Base-by-base conservation (phyloP, 2,329 filamentous ascomycete genomes). In the Colletotrichum somersetense region DNA sequence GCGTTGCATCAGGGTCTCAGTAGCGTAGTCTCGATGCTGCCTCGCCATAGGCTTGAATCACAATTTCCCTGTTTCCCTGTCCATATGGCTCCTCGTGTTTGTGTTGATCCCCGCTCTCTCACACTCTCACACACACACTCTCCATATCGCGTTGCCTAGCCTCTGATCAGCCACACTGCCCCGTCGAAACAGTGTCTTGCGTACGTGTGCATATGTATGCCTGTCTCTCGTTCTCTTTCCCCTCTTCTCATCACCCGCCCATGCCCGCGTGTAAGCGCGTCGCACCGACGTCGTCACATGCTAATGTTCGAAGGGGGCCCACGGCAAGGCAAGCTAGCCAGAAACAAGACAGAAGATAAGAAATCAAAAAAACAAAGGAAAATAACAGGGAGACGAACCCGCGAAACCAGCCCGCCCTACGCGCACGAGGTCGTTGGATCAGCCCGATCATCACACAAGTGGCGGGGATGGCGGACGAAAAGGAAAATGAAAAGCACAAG, bases 1-100 rank as follows among this genome's bases (percentile, higher is more conserved):
- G 35, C 20, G 26, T 50, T 30, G 58, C 58, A 38, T 44, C 46
- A 35, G 42, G 42, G 58, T 35, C 42, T 44, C 16, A 44, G 57
- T 33, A 61, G 18, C 7, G 6, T 42, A 42, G 40, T 18, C 3
- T 20, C 14, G 5, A n/a, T n/a, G 42, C 40, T 53, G 23, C 62
- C 38, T 64, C 62, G 62, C 62, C 50, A 64, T 50, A 56, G 38
- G 46, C 35, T 10, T 35, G 23, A 44, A 35, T 64, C 38, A 62
- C 58, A 14, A 14, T 56, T 56, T 56, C 53, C 53, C 53, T 56
- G 53, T 38, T 56, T 56, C 53, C 53, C 38, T 33, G 30, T 20
- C 30, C 26, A 53, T 44, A 53, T 44, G n/a, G 12, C 3, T 40
- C 5, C 11, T 23, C 7, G 18, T 48, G 46, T 48, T 23, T 23